phyloP scores from a whole-genome alignment of 1,284 basidiomycete species.

The Athelia sp. region DNA sequence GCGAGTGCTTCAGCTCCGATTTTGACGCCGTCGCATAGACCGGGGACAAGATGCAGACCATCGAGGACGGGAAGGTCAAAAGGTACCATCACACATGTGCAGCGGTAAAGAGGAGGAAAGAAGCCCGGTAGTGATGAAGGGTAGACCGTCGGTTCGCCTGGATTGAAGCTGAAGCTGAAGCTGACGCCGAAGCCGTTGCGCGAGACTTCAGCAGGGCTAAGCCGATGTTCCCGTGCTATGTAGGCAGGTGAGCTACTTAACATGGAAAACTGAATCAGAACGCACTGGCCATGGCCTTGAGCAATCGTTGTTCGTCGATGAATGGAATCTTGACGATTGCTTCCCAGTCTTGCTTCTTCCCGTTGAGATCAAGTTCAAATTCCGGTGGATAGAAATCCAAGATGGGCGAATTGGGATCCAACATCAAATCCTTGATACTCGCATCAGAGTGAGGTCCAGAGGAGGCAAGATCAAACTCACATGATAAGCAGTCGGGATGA shows the following conservation, averaged over 20 bases:
- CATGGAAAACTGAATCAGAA: slow-evolving; percentile 8
- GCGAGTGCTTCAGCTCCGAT: slow-evolving; percentile 86
- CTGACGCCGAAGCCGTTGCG: slow-evolving; percentile 83
- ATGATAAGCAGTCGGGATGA: slow-evolving; percentile 83
- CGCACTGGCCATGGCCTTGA: slow-evolving; percentile 79
- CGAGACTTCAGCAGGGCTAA: slow-evolving; percentile 73
- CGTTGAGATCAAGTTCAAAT: slow-evolving; percentile 94
- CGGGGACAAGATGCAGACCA: slow-evolving; percentile 82
- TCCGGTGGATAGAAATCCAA: slow-evolving; percentile 91
- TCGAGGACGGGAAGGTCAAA: slow-evolving; percentile 89
- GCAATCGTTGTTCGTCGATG: slow-evolving; percentile 81
- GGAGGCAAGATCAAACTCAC: slow-evolving; percentile 33
- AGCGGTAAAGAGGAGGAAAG: slow-evolving; percentile 88
- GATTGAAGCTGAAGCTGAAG: slow-evolving; percentile 74
- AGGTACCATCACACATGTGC: slow-evolving; percentile 71
- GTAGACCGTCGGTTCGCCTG: slow-evolving; percentile 62
- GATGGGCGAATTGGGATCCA: slow-evolving; percentile 81
- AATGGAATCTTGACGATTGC: slow-evolving; percentile 99
- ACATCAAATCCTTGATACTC: slow-evolving; percentile 78
- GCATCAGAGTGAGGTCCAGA: slow-evolving; percentile 7
- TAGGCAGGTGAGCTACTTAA: not conserved
- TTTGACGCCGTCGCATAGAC: slow-evolving; percentile 85
- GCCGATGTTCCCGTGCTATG: slow-evolving; percentile 68
- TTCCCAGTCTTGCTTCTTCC: slow-evolving; percentile 99
- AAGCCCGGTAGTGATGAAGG: slow-evolving; percentile 92